Base-by-base conservation (phyloP, 2,329 filamentous ascomycete species). In the Cucurbitaria berberidis region DNA sequence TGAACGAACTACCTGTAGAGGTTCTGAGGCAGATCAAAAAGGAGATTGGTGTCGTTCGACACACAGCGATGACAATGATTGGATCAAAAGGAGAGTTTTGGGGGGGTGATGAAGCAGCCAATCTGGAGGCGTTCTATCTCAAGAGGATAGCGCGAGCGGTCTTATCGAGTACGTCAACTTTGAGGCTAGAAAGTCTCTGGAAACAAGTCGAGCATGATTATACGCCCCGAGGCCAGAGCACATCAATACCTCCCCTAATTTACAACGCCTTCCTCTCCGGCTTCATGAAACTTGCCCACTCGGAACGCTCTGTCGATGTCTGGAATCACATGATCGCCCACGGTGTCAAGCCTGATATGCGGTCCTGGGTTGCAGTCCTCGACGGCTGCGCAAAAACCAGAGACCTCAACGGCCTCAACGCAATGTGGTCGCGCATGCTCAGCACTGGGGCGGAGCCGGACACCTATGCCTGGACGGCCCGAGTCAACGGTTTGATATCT, bases 311-410 rank as follows among this genome's bases (percentile, higher is more conserved):
- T 0, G 76, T 85, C n/a, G 74, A 81, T 24, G 76, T 84, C 3
- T 86, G 84, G 84, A 84, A 84, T 51, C 71, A 79, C 53, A 83
- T 86, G 80, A 67, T 82, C 13, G 69, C 75, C 38, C 73, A 82
- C 45, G 84, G 82, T 1, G 68, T 88, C 26, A 72, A 77, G 50
- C 87, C 89, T 13, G 86, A 81, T 6, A 64, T 88, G 48, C 82
- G 78, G 61, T 88, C 89, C 0, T 95, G 89, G 84, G 88, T 86
- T 34, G 78, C 84, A 38, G 89, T 95, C 83, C 84, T 95, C 60
- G 81, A 84, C 50, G 90, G 90, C 1, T 91, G 87, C 74, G 84
- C 82, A 66, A 80, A 79, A 44, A 80, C 84, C 44, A 80, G 80
- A 48, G 86, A 91, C 62, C 60, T 79, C 0, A 70, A 77, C n/a